Evolutionary conservation across 495 filamentous ascomycete genomes (phyloP).

Genomic region (Neohortaea acidophila): DNA sequence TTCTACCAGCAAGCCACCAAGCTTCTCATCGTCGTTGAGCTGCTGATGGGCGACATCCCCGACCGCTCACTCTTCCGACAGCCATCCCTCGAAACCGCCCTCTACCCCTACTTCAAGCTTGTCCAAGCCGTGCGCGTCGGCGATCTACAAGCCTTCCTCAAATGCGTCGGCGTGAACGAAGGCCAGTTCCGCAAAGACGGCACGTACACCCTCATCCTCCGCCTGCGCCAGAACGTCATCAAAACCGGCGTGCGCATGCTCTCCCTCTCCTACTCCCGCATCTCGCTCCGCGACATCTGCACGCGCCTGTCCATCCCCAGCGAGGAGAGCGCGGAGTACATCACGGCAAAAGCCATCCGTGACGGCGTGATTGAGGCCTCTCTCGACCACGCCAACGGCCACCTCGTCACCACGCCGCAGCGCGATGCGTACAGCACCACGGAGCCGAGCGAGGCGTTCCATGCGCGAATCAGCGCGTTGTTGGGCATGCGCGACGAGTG

Average conservation of each 20-base stretch:
- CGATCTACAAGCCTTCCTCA: conserved; percentile 81
- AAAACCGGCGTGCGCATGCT: conserved; percentile 99
- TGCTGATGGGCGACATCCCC: conserved; percentile 97
- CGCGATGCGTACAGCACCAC: conserved; percentile 90
- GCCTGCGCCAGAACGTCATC: conserved; percentile 94
- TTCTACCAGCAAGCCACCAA: conserved; percentile 94
- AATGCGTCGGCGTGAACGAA: conserved; percentile 61
- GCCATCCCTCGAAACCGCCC: conserved; percentile 63
- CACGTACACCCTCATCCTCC: conserved; percentile 87
- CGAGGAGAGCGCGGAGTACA: conserved; percentile 95
- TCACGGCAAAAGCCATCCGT: conserved; percentile 94
- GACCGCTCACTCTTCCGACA: conserved; percentile 87
- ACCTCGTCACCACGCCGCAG: conserved; percentile 95
- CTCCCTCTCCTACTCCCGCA: conserved; percentile 91
- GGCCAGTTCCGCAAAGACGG: conserved; percentile 81
- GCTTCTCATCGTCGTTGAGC: conserved; percentile 82
- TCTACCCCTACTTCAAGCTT: conserved; percentile 82
- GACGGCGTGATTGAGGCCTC: conserved; percentile 96
- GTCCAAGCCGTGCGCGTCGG: conserved; percentile 91
- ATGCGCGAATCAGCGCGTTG: conserved; percentile 85
- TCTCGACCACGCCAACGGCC: conserved; percentile 83
- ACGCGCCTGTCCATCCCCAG: conserved; percentile 80
- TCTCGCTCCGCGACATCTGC: conserved; percentile 95
- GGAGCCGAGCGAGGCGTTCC: conserved; percentile 92
- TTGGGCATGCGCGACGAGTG: conserved; percentile 89